Percentiles rank a stretch among this genome's conserved stretches.
Conservation (phyloP, 352 stramenopile genomes). For the Phytopythium cucurbitacearum region DNA sequence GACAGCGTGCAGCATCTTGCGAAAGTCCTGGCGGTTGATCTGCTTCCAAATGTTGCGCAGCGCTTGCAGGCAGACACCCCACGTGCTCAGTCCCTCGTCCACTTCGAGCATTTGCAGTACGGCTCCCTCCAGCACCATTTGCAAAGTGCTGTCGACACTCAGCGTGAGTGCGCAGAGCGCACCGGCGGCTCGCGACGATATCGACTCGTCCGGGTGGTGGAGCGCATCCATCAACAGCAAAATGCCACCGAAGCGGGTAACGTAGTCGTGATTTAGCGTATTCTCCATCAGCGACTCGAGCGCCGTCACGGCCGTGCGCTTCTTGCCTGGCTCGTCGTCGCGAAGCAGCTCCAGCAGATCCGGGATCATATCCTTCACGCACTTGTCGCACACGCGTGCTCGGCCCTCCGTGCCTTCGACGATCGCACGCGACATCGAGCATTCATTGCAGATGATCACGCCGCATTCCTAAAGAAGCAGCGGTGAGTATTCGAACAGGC, state of each 20-base stretch:
- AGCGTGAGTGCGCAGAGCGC: constrained; percentile 75
- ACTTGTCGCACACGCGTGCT: constrained; percentile 80
- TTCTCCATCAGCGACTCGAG: constrained; percentile 86
- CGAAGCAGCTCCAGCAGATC: constrained; percentile 55
- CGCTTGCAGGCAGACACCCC: constrained; percentile 75
- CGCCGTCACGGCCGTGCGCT: constrained; percentile 66
- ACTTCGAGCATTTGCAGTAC: constrained; percentile 88
- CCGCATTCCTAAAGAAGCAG: constrained; percentile 60
- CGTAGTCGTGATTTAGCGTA: constrained; percentile 77
- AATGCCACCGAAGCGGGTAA: constrained; percentile 73
- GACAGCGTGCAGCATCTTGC: constrained; percentile 81
- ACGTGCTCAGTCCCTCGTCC: constrained; percentile 68
- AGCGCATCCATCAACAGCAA: constrained; percentile 65
- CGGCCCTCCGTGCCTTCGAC: constrained; percentile 76
- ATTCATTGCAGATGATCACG: constrained; percentile 84
- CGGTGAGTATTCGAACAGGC: not conserved
- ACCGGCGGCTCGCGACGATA: constrained; percentile 67
- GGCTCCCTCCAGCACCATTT: constrained; percentile 87
- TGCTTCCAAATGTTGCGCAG: constrained; percentile 89
- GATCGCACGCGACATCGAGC: constrained; percentile 80
- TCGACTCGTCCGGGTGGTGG: constrained; percentile 58
- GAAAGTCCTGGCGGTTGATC: constrained; percentile 81
- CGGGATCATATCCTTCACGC: constrained; percentile 77
- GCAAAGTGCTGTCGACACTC: constrained; percentile 72
- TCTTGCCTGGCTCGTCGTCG: constrained; percentile 49